Percentiles rank a stretch among this genome's conserved stretches.
These are phyloP conservation scores for Pyrenula massariospora DNA, from an alignment of 495 filamentous ascomycete genomes.

Conservation along the genomic window DNA sequence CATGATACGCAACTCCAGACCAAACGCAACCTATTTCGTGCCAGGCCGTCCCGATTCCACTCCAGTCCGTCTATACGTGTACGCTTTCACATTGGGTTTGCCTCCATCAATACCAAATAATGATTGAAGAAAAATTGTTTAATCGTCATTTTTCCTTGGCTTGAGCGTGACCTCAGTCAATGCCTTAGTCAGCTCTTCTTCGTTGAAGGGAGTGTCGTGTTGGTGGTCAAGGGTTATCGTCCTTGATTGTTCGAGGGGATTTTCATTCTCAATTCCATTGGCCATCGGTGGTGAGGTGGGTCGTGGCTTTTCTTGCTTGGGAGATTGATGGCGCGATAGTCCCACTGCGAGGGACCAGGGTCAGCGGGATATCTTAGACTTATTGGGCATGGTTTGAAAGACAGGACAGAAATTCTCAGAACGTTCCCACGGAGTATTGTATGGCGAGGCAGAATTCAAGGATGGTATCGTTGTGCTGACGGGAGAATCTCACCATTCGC, in stretches of 20 bases:
- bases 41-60: too few species aligned
- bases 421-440: too few species aligned
- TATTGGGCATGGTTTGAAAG: too few species aligned
- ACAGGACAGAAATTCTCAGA: too few species aligned
- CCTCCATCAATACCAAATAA: too few species aligned
- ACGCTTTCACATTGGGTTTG: too few species aligned
- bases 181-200: background rate
- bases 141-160: background rate
- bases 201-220: background rate
- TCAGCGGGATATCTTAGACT: too few species aligned
- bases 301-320: conserved; percentile 2
- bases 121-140: background rate
- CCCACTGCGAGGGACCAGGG: conserved; percentile 8
- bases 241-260: background rate
- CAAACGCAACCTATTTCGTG: too few species aligned
- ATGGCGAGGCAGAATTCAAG: too few species aligned
- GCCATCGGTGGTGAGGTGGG: background rate
- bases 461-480: too few species aligned
- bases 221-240: background rate
- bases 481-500: conserved; percentile 11
- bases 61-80: too few species aligned
- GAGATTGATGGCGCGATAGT: conserved; percentile 12
- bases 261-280: background rate
- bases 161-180: background rate
- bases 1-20: too few species aligned